phyloP scores from a whole-genome alignment of 2,329 filamentous ascomycete genomes.

The Sporothrix brasiliensis region DNA sequence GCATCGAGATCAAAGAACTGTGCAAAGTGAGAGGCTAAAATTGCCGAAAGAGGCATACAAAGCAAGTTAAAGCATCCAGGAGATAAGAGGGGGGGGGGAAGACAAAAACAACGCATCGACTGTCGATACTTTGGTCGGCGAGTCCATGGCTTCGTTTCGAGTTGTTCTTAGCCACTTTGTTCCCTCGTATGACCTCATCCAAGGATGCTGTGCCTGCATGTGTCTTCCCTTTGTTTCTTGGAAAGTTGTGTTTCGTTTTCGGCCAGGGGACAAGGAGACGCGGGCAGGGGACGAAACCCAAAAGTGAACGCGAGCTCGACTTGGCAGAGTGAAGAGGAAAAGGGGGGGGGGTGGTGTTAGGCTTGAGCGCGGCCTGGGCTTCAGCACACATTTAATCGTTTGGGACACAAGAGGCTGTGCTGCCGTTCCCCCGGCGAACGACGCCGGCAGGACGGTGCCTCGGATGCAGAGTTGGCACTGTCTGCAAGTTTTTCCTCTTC shows the following conservation, averaged over 20 bases:
- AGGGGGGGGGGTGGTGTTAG: neutral
- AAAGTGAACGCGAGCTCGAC: neutral
- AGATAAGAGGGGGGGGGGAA: neutral
- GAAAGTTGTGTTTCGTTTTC: conserved; percentile 10
- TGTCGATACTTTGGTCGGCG: neutral
- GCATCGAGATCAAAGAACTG: too few species aligned
- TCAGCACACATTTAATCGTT: neutral
- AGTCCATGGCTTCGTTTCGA: conserved; percentile 12
- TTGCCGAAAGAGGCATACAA: conserved; percentile 24
- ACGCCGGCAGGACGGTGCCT: conserved; percentile 5
- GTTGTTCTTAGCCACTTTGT: neutral
- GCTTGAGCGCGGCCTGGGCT: neutral
- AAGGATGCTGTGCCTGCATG: conserved; percentile 4
- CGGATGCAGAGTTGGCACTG: conserved; percentile 7
- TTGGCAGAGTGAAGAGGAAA: neutral
- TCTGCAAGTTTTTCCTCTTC: conserved; percentile 1
- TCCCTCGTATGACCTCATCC: neutral
- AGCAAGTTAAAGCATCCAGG: neutral
- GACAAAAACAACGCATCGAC: conserved; percentile 21
- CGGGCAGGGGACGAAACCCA: neutral
- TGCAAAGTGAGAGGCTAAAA: neutral
- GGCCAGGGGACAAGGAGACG: neutral
- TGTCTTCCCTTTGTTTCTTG: neutral
- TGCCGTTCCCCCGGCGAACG: neutral
- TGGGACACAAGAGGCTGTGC: conserved; percentile 25